Evolutionary conservation across 129 eudicot genomes (phyloP), one percentile per base, ranked within the genome.

Genomic region (Helichrysum umbraculigerum): DNA sequence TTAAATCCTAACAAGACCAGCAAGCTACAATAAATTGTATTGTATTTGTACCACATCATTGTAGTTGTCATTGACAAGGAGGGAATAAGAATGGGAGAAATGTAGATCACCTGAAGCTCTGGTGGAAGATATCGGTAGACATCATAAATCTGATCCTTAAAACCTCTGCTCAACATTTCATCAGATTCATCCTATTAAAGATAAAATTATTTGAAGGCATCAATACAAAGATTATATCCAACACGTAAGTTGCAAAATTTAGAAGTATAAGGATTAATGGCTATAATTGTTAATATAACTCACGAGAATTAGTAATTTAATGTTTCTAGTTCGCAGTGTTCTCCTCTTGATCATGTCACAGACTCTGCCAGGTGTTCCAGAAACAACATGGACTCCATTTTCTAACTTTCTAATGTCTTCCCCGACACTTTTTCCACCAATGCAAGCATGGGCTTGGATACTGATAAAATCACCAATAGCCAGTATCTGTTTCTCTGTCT

Each of bases 101-200:
- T 67, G 74, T 34, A 57, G 54, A 57, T 59, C 54, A 88, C 98
- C 95, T 93, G 98, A 77, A 93, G 98, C 78, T 93, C 98, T 76
- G 98, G 98, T 61, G 98, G 98, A 77, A 93, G 98, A 74, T 93
- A 91, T 66, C 98, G 84, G 68, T 93, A 93, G 47, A 93, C 98
- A 88, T 93, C 98, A 79, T 93, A 93, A 72, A 93, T 93, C 64
- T 93, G 98, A 89, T 93, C 98, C 91, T 93, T 93, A 78, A 93
- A 93, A 20, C 98, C 98, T 78, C 98, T 86, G 82, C 98, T 93
- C 96, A 93, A 80, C 98, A 93, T 93, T 87, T 93, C 98, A 81
- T 93, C 98, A 65, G 98, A 93, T 81, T 93, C 98, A 79, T 93
- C 98, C 98, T 93, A 76, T 54, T 9, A 15, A 6, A 20, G 67